Evolutionary conservation across 2,329 filamentous ascomycete species (phyloP).

Genomic region (Botrytis hyacinthi): DNA sequence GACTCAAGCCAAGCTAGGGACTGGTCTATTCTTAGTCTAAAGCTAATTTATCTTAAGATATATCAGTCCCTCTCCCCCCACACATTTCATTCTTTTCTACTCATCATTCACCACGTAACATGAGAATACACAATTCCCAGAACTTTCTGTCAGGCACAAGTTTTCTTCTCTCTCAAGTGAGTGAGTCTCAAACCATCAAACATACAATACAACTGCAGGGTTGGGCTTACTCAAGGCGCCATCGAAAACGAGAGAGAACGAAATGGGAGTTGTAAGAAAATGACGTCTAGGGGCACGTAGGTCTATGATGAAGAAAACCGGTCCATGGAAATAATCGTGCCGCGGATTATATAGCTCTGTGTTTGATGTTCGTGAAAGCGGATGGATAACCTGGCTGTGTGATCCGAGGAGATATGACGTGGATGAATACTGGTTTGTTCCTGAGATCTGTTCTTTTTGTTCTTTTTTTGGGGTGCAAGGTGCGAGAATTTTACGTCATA

Average conservation of each 20-base stretch:
- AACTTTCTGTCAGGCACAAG: background rate
- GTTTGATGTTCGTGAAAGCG: background rate
- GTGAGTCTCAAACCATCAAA: background rate
- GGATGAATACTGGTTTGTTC: background rate
- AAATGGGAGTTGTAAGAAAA: background rate
- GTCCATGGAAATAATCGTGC: background rate
- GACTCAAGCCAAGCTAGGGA: background rate
- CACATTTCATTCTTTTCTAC: background rate
- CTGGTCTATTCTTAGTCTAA: background rate
- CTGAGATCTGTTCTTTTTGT: background rate
- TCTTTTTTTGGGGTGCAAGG: accelerated
- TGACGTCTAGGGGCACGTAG: background rate
- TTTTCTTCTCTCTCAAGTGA: background rate
- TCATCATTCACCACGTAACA: background rate
- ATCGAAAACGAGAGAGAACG: background rate
- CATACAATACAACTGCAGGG: background rate
- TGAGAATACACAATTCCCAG: background rate
- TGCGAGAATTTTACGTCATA: background rate
- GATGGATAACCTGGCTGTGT: background rate
- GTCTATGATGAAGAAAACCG: background rate
- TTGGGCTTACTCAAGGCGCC: background rate
- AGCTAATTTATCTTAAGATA: background rate
- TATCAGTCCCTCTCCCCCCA: background rate
- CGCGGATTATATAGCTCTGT: background rate
- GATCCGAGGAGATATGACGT: background rate